Evolutionary conservation across 129 eudicot genomes (phyloP), one percentile per base, ranked within the genome.

Genomic region (Helianthus tuberosus): DNA sequence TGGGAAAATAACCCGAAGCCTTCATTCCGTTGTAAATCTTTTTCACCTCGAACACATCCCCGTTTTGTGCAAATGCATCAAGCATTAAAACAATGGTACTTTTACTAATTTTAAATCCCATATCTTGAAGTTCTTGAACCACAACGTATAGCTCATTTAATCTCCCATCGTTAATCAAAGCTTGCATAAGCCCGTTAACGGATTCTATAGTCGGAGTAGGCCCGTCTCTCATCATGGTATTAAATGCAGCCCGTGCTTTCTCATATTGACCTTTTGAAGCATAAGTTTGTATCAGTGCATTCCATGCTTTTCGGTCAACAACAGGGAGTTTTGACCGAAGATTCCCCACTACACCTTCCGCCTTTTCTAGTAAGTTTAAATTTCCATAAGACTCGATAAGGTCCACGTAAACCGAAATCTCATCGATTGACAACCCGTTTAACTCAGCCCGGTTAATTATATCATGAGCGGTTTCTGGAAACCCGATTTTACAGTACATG

Each of bases 191-290:
- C 68, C 80, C 69, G 51, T 95, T 89, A 47, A 91, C 73, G 0
- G 96, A 79, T 23, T 89, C 99, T 11, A 89, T 88, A 6, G 89
- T 95, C 32, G 99, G 99, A 69, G 80, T 78, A 32, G 97, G 97
- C 69, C 99, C 99, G 12, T 95, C 97, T 85, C 88, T 87, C 97
- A 85, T 89, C 99, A 95, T 91, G 51, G 96, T 95, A 75, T 78
- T 84, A 49, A 95, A 95, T 81, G 86, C 96, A 77, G 99, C 99
- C 63, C 99, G 84, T 35, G 99, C 96, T 84, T 91, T 88, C 86
- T 95, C 99, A 57, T 95, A 91, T 74, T 75, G 86, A 67, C 99
- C 99, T 64, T 75, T 85, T 54, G 77, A 77, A 69, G 99, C 99
- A 68, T 95, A 95, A 15, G 90, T 82, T 73, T 91, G 86, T 62